These are phyloP conservation scores for Chaetomium olivaceum DNA, from an alignment of 2,329 filamentous ascomycete species.

Conservation along the genomic window DNA sequence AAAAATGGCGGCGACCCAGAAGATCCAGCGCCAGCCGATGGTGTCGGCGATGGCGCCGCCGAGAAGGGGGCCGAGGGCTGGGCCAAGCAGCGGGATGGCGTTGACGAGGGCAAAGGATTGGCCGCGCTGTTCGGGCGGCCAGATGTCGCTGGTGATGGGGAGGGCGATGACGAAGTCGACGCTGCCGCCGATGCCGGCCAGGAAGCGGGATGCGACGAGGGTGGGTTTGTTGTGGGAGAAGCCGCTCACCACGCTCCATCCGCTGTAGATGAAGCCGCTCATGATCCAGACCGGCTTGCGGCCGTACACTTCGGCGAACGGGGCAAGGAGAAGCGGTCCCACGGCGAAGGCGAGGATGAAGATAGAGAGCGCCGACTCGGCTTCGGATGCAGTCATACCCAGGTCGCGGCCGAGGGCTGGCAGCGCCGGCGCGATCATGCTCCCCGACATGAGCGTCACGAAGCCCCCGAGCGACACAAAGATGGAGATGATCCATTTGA, in stretches of 20 bases:
- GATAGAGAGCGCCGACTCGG: constrained; percentile 3
- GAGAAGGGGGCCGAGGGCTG: neutral
- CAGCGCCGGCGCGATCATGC: constrained; percentile 7
- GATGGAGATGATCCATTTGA: constrained; percentile 6
- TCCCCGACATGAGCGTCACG: constrained; percentile 9
- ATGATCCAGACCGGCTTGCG: neutral
- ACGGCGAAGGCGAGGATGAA: constrained; percentile 3
- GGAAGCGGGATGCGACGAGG: neutral
- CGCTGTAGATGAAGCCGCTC: constrained; percentile 1
- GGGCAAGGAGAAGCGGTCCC: neutral
- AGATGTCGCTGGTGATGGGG: neutral
- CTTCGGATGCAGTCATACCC: neutral
- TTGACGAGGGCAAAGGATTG: constrained; percentile 1
- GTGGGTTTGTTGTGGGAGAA: neutral
- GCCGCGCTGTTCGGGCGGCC: neutral
- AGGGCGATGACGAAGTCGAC: neutral
- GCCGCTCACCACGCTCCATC: neutral
- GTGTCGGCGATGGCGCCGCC: constrained; percentile 1
- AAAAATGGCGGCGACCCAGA: constrained; percentile 1
- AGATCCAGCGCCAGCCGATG: constrained; percentile 4
- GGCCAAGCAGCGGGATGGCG: neutral
- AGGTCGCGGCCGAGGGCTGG: neutral
- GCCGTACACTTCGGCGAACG: neutral
- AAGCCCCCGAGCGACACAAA: neutral
- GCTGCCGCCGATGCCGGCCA: constrained; percentile 4